Conservation (phyloP, 2,329 filamentous ascomycete species). For the Lasiodiplodia gonubiensis region DNA sequence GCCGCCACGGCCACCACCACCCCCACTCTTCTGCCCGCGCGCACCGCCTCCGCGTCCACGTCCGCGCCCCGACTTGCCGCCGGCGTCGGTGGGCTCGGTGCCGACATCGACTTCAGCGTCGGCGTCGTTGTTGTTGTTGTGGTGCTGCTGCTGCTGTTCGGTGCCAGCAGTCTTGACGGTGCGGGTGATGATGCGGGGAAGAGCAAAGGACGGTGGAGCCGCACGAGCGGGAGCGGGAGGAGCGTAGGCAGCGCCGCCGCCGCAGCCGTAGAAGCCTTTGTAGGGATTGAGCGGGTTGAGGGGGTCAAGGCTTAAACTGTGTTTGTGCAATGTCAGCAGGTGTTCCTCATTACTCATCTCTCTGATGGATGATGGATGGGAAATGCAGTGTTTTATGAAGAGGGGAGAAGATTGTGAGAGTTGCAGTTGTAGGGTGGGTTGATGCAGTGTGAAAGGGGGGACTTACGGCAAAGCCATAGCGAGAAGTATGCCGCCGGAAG, state of each 20-base stretch:
- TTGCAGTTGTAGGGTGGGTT: neutral
- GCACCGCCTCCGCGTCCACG: neutral
- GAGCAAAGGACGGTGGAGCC: too few relatives aligned
- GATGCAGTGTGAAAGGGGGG: neutral
- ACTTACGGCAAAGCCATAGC: slow-evolving; percentile 6
- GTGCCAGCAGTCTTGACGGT: too few relatives aligned
- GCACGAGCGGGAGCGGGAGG: neutral
- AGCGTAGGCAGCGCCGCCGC: neutral
- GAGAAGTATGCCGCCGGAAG: neutral
- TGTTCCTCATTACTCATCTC: too few relatives aligned
- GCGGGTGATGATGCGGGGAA: neutral
- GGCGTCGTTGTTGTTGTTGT: too few relatives aligned
- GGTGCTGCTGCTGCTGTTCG: too few relatives aligned
- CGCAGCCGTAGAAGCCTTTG: neutral
- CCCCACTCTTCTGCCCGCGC: neutral
- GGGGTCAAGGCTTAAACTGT: neutral
- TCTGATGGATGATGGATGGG: too few relatives aligned
- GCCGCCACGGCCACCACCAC: neutral
- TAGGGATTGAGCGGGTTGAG: neutral
- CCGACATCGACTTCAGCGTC: neutral
- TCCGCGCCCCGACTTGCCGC: neutral
- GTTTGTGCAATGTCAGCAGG: neutral
- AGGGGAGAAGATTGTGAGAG: neutral
- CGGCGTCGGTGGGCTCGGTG: neutral
- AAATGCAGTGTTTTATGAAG: too few relatives aligned